phyloP scores from a whole-genome alignment of 257 asterid species.

The Paraleonurus japonicus region DNA sequence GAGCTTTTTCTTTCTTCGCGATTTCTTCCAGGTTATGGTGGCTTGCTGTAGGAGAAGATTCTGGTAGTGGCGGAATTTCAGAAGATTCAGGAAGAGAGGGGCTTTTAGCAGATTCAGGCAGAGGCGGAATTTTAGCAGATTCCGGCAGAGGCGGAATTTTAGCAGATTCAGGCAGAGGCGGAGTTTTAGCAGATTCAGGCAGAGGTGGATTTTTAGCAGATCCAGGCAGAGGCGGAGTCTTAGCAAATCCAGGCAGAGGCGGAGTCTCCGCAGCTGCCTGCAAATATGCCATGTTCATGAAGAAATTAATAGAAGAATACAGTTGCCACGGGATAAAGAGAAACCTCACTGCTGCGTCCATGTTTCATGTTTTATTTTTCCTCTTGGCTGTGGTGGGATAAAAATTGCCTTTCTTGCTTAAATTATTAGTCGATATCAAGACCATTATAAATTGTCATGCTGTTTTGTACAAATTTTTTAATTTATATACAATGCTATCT shows the following conservation, averaged over 20 bases:
- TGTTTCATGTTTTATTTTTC: not conserved
- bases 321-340: not conserved
- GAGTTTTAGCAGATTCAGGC: not conserved
- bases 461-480: not conserved
- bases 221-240: not conserved
- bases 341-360: constrained; percentile 2
- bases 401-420: not conserved
- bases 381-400: no score
- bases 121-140: constrained; percentile 12
- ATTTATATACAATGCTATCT: not conserved
- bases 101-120: not conserved
- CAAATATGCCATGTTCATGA: constrained; percentile 25
- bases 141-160: not conserved
- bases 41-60: constrained; percentile 46
- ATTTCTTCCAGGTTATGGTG: constrained; percentile 56
- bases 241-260: not conserved
- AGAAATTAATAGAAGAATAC: constrained; percentile 15
- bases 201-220: constrained; percentile 6
- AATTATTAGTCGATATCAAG: constrained; percentile 1
- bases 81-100: constrained; percentile 25
- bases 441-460: not conserved
- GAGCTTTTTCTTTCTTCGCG: constrained; percentile 65
- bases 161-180: not conserved
- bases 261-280: constrained; percentile 38
- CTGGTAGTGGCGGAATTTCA: constrained; percentile 27